These are phyloP conservation scores for Neofusicoccum sp. DNA, from an alignment of 2,329 filamentous ascomycete species.

Conservation along the genomic window DNA sequence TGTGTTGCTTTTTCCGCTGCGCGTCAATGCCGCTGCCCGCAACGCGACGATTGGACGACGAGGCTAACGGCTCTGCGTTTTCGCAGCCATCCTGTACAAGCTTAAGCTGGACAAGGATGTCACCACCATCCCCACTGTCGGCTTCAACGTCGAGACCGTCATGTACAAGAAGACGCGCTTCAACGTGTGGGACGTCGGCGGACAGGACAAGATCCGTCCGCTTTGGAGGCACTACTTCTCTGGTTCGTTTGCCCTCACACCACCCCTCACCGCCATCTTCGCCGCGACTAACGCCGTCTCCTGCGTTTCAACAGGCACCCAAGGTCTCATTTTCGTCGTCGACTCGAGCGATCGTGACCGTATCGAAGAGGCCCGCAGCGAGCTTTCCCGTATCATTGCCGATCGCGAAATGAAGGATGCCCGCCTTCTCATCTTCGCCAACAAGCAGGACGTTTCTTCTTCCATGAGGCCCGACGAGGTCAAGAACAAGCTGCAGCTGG, in stretches of 20 bases:
- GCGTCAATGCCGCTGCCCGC: not conserved
- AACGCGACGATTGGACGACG: not conserved
- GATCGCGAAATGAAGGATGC: slow-evolving; percentile 98
- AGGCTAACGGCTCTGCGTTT: slow-evolving; percentile 1
- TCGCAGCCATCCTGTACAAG: slow-evolving; percentile 89
- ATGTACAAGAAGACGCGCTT: slow-evolving; percentile 99
- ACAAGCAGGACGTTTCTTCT: slow-evolving; percentile 95
- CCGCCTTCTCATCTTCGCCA: slow-evolving; percentile 95
- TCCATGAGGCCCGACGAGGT: slow-evolving; percentile 56
- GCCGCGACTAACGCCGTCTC: slow-evolving; percentile 2
- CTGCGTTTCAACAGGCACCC: slow-evolving; percentile 63
- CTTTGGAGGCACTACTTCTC: slow-evolving; percentile 99
- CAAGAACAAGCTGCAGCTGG: slow-evolving; percentile 50
- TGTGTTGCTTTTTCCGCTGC: slow-evolving; percentile 5
- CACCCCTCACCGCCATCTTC: not conserved
- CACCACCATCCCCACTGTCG: slow-evolving; percentile 98
- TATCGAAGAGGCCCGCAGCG: slow-evolving; percentile 94
- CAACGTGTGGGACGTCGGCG: slow-evolving; percentile 99
- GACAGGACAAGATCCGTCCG: slow-evolving; percentile 99
- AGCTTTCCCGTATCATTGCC: slow-evolving; percentile 97
- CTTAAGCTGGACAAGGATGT: slow-evolving; percentile 99
- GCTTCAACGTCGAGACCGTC: slow-evolving; percentile 99
- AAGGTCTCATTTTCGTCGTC: slow-evolving; percentile 99
- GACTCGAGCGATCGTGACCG: slow-evolving; percentile 98
- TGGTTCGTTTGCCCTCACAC: slow-evolving; percentile 39